Evolutionary conservation across 768 basidiomycete species (phyloP).

Genomic region (Leccinellum rugosiceps): DNA sequence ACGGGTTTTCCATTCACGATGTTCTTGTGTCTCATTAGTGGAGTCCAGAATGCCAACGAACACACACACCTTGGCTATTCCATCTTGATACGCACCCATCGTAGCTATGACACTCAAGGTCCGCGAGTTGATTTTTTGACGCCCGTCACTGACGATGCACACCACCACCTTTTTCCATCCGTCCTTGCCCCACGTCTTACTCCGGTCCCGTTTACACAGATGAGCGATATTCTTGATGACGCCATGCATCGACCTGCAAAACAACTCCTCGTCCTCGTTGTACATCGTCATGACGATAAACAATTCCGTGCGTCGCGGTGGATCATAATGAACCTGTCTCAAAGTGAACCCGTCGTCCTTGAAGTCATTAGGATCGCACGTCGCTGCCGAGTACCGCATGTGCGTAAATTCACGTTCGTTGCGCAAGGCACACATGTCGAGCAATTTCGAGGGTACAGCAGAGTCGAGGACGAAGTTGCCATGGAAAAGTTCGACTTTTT

Average conservation of each 20-base stretch:
- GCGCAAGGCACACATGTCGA: constrained; percentile 74
- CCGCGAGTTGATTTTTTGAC: constrained; percentile 79
- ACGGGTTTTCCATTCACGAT: constrained; percentile 81
- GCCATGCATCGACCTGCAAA: constrained; percentile 92
- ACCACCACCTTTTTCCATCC: constrained; percentile 99
- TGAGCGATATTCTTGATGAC: constrained; percentile 94
- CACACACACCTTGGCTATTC: constrained; percentile 71
- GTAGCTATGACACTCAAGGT: constrained; percentile 86
- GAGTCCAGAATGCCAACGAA: neutral
- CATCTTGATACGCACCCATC: constrained; percentile 95
- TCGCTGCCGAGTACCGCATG: constrained; percentile 95
- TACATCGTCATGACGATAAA: constrained; percentile 99
- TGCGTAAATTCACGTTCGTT: constrained; percentile 90
- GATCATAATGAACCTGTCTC: constrained; percentile 88
- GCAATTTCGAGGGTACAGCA: constrained; percentile 85
- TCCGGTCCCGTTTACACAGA: constrained; percentile 78
- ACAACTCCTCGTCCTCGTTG: constrained; percentile 89
- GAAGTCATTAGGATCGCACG: constrained; percentile 95
- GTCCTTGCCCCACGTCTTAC: constrained; percentile 95
- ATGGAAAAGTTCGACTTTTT: constrained; percentile 88
- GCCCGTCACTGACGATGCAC: constrained; percentile 86
- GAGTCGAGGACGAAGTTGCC: constrained; percentile 93
- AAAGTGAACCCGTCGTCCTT: constrained; percentile 77
- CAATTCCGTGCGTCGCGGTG: constrained; percentile 85
- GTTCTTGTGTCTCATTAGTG: constrained; percentile 39